These are phyloP conservation scores for Penicillium concentricum DNA, from an alignment of 2,329 filamentous ascomycete species.

Conservation along the genomic window DNA sequence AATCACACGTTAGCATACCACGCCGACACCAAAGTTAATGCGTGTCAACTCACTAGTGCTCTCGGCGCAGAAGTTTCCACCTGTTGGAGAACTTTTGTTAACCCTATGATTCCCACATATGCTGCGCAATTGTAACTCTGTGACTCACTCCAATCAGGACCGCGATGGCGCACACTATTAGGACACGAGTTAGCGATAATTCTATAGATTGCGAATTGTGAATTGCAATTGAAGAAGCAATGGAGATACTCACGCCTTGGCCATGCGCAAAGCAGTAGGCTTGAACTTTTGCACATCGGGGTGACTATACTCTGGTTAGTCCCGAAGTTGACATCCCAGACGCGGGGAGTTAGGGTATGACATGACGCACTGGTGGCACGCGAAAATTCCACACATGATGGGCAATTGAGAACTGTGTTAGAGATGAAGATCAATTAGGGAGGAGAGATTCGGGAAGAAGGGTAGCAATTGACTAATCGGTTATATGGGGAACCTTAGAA, in stretches of 20 bases:
- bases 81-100: constrained; percentile 47
- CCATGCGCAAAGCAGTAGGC: constrained; percentile 86
- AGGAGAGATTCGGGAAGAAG: constrained; percentile 3
- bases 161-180: constrained; percentile 82
- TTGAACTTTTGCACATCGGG: constrained; percentile 96
- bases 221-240: neutral
- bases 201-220: neutral
- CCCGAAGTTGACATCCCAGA: constrained; percentile 1
- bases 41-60: constrained; percentile 72
- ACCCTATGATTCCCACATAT: constrained; percentile 8
- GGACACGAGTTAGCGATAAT: constrained; percentile 35
- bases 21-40: neutral
- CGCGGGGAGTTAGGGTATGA: constrained; percentile 5
- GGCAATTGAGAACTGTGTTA: constrained; percentile 24
- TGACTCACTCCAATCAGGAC: constrained; percentile 95
- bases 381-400: constrained; percentile 96
- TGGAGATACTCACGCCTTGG: constrained; percentile 73
- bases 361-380: constrained; percentile 76
- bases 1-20: constrained; percentile 22
- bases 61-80: constrained; percentile 84
- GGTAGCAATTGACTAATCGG: constrained; percentile 22
- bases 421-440: constrained; percentile 13
- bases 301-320: constrained; percentile 54
- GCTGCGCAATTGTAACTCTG: constrained; percentile 11
- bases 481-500: constrained; percentile 14